Base-by-base conservation (phyloP, 108 stramenopile genomes). In the Fragilariopsis cylindrus region DNA sequence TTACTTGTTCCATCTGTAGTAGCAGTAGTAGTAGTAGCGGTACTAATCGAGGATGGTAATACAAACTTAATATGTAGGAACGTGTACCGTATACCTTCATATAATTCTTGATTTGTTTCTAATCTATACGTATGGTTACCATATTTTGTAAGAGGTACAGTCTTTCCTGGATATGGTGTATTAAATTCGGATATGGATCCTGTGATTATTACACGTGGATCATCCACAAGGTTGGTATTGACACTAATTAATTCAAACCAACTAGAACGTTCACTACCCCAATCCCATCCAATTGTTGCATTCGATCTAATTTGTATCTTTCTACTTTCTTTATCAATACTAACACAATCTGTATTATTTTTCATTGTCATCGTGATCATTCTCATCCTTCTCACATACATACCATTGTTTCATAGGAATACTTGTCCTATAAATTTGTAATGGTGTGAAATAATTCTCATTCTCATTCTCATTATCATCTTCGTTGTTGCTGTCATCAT, bases 1-100 rank as follows among this genome's bases (percentile, higher is more conserved):
- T n/a, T 12, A 30, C 30, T 30, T 30, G 30, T 2, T 30, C 30
- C 30, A 30, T 30, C 30, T 30, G 30, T 30, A 30, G 30, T 30
- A 30, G 30, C 0, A 2, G 30, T 2, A 30, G 30, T 30, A 30
- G 30, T 30, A 30, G 30, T 1, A 30, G 30, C 2, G 2, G 30
- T 30, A 18, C 15, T 7, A 57, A 57, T 21, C 39, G 62, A 63
- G 40, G 30, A 30, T 30, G 1, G 1, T 2, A 1, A 1, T 30
- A 43, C 16, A 45, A 74, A 66, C 12, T 76, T 44, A 68, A 80
- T 65, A 45, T 68, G 49, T 19, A 84, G 16, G 50, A 58, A 84
- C 8, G 79, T 77, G 67, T 60, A 84, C 0, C 83, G 80, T 1
- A 81, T 58, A 0, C 83, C 83, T 60, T 84, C 83, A 70, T 84